These are phyloP conservation scores for Nectriaceae sp. DNA, from an alignment of 2,329 filamentous ascomycete genomes.

Conservation along the genomic window DNA sequence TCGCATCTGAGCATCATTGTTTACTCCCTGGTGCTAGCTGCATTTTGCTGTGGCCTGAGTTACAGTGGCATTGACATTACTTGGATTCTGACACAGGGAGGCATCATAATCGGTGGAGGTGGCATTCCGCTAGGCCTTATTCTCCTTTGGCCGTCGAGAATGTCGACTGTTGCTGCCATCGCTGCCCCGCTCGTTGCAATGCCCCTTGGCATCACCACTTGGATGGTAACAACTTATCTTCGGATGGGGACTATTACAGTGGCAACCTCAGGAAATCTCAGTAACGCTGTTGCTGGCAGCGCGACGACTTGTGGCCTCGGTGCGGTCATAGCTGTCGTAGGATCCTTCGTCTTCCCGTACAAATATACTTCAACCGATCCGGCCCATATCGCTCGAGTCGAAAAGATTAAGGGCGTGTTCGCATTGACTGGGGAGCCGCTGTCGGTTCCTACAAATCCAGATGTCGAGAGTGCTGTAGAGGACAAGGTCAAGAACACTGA, in stretches of 20 bases:
- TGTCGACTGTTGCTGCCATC: not conserved
- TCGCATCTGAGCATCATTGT: not conserved
- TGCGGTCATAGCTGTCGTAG: not conserved
- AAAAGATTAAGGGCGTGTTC: not conserved
- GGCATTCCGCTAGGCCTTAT: not conserved
- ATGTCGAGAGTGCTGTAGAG: not conserved
- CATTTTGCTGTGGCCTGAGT: constrained; percentile 3
- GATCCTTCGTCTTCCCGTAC: not conserved
- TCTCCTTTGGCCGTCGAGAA: not conserved
- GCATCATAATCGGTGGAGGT: not conserved
- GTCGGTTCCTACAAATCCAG: no score
- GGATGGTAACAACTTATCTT: not conserved
- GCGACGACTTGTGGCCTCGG: not conserved
- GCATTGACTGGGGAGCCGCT: no score
- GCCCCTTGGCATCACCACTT: not conserved
- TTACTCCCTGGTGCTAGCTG: constrained; percentile 2
- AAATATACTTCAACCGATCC: not conserved
- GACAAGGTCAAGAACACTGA: not conserved
- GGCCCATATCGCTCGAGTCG: not conserved
- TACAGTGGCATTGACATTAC: constrained; percentile 7
- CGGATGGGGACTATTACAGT: not conserved
- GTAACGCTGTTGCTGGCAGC: not conserved
- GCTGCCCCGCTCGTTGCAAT: not conserved
- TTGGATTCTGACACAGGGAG: not conserved
- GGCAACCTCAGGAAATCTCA: not conserved